Evolutionary conservation across 352 stramenopile genomes (phyloP), one percentile per base, ranked within the genome.

Genomic region (Phytophthora meadii): DNA sequence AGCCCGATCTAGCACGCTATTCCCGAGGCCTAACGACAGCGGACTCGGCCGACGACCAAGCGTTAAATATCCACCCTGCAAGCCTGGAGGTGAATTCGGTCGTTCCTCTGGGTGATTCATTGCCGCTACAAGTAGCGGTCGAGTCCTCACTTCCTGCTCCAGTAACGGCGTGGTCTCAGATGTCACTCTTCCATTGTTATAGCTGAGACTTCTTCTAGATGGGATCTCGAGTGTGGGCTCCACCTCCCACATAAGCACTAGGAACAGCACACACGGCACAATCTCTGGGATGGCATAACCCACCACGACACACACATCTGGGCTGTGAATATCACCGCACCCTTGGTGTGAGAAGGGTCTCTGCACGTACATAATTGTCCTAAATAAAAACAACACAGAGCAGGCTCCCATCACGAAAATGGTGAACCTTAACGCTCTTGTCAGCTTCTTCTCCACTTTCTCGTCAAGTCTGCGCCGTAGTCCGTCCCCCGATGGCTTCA

Each of bases 231-330:
- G 62, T 39, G 84, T 77, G 11, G 87, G 84, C 48, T 95, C 85
- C 28, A 94, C 85, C 27, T 95, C 79, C 84, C 84, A 93, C 87
- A 95, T 94, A n/a, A 95, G 67, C 44, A 91, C 67, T 1, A 95
- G 61, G 56, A 95, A 95, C n/a, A 94, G 67, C 41, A 70, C 64
- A 55, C 82, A 89, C 0, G 87, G 85, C 24, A 94, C 65, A 45
- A 92, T 72, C 65, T 95, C 87, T 0, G 85, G 84, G 0, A 95
- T 66, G 4, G 70, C 77, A 44, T 94, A 93, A 15, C 85, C 87
- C 9, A 95, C 70, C 22, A 91, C 52, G 17, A 95, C 74, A 58
- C 85, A 95, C 17, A 81, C 67, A 40, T 92, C 77, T 1, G 82
- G 45, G 56, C 84, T 77, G 40, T 76, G 63, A 37, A 93, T 88